Evolutionary conservation across 305 asterid genomes (phyloP).

Genomic region (Nicotiana rustica): DNA sequence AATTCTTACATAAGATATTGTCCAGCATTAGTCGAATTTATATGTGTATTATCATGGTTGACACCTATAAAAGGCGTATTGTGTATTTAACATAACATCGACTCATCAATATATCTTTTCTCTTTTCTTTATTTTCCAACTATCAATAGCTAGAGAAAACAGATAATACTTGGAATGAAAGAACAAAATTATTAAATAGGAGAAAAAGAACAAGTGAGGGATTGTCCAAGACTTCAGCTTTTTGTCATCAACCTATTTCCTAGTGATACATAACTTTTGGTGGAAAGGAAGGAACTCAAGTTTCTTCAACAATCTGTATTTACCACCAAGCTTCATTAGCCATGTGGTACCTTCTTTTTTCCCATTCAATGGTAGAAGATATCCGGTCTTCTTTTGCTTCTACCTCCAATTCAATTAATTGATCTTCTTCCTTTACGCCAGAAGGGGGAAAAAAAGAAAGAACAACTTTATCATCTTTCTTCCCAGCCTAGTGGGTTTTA

Average conservation of each 20-base stretch:
- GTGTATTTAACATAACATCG: neutral
- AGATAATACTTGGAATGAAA: neutral
- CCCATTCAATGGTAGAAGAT: slow-evolving; percentile 22
- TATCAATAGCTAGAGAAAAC: neutral
- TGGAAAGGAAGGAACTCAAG: neutral
- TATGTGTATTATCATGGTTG: neutral
- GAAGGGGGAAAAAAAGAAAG: neutral
- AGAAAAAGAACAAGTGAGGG: neutral
- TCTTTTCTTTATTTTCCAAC: neutral
- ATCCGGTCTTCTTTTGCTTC: slow-evolving; percentile 21
- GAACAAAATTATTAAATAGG: neutral
- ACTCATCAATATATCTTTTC: neutral
- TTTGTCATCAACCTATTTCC: neutral
- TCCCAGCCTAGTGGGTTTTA: neutral
- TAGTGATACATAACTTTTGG: neutral
- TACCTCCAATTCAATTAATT: slow-evolving; percentile 14
- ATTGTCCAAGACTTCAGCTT: neutral
- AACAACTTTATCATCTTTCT: slow-evolving; percentile 4
- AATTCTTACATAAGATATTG: neutral
- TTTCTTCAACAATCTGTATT: slow-evolving; percentile 8
- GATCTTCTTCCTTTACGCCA: neutral
- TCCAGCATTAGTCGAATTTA: neutral
- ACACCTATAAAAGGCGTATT: neutral
- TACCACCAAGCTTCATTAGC: neutral
- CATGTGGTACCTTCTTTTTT: neutral